Percentiles rank a stretch among this genome's conserved stretches.
These are phyloP conservation scores for Solanum bulbocastanum DNA, from an alignment of 257 asterid genomes.

Conservation along the genomic window DNA sequence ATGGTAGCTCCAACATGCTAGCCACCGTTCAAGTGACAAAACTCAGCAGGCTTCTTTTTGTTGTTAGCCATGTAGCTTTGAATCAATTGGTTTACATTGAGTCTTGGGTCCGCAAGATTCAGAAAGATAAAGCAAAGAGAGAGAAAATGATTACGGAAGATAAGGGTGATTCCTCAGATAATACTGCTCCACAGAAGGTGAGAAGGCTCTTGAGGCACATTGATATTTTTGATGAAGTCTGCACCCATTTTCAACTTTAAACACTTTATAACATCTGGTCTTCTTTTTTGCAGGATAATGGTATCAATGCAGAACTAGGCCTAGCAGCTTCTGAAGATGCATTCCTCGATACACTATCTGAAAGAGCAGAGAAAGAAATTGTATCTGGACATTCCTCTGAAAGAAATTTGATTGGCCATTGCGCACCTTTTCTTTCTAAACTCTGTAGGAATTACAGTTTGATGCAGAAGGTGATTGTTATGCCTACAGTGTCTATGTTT, in stretches of 20 bases:
- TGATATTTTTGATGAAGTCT: conserved; percentile 1
- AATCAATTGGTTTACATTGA: conserved; percentile 80
- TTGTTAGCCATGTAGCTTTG: conserved; percentile 86
- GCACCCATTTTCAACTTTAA: conserved; percentile 4
- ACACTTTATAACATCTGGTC: conserved; percentile 2
- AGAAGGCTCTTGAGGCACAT: neutral
- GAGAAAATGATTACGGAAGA: conserved; percentile 50
- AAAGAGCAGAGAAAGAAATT: conserved; percentile 88
- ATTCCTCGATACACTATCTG: conserved; percentile 64
- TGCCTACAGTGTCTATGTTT: neutral
- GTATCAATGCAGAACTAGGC: conserved; percentile 83
- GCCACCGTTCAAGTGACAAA: conserved; percentile 52
- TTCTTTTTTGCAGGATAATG: conserved; percentile 36
- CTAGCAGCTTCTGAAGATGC: conserved; percentile 94
- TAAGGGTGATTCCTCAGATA: conserved; percentile 18
- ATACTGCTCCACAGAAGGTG: conserved; percentile 48
- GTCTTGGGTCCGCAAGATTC: conserved; percentile 60
- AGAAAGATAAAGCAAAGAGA: conserved; percentile 64
- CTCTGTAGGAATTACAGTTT: conserved; percentile 77
- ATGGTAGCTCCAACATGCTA: conserved; percentile 25
- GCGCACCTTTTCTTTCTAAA: conserved; percentile 63
- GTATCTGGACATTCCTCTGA: conserved; percentile 47
- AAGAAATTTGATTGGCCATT: conserved; percentile 76
- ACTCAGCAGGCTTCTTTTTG: conserved; percentile 65
- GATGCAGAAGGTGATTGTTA: conserved; percentile 78